Base-by-base conservation (phyloP, 805 yeast species). In the Saccharomyces paradoxus region DNA sequence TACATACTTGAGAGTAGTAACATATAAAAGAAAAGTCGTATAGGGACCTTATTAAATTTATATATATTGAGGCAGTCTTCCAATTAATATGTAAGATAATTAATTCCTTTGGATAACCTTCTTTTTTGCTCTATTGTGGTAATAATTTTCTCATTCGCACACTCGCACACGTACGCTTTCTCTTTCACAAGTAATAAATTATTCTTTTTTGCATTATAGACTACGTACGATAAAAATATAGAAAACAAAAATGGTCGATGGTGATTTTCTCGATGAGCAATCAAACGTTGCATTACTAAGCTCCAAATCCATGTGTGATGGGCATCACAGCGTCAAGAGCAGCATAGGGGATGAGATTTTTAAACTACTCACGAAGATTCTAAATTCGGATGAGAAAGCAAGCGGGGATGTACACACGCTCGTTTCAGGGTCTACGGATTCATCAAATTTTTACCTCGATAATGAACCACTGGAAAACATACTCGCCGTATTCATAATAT, bases 401-500 rank as follows among this genome's bases (percentile, higher is more conserved):
- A 21, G 2, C 24, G 24, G 22, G 17, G 44, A 21, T 37, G 44
- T 37, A 24, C 24, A 37, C 17, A 17, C 44, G 24, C 44, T 17
- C 13, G 44, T 37, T 37, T 17, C 44, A 9, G 44, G 44, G 3
- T 6, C 44, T 17, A 3, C 44, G 12, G 44, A 37, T 17, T 4
- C 17, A 17, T 37, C 44, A 37, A 21, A 37, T 10, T 17, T 37
- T 21, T 8, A 21, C 12, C 17, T 37, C 13, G 44, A 37, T n/a
- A 37, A 37, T 37, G 44, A 37, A 37, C 44, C 24, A 10, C 31
- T 51, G 6, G 50, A 51, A 27, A 51, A 51, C n/a, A n/a, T 30
- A 37, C 17, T 51, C 21, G 26, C 49, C 17, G 26, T 47, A 7
- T n/a, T 32, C 14, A 21, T 51, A 27, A 51, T 51, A n/a, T 51